Evolutionary conservation across 148 eudicot genomes (phyloP).

Genomic region (Chenopodium album): DNA sequence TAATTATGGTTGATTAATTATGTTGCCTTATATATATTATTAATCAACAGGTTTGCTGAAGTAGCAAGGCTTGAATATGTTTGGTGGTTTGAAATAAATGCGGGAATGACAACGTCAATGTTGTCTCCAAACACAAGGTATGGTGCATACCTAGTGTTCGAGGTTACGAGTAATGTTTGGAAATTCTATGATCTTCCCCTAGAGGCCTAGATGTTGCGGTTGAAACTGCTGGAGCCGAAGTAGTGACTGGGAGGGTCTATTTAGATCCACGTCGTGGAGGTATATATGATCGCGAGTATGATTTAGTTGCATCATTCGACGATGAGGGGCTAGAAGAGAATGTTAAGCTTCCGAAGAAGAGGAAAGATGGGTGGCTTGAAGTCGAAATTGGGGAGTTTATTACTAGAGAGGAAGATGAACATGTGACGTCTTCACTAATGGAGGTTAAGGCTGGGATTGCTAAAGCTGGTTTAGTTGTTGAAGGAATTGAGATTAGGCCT

Average conservation of each 20-base stretch:
- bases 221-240: slow-evolving; percentile 25
- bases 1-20: neutral
- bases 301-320: too few relatives aligned
- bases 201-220: slow-evolving; percentile 31
- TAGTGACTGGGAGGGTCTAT: slow-evolving; percentile 21
- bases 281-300: slow-evolving; percentile 6
- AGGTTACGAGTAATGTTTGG: slow-evolving; percentile 23
- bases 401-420: slow-evolving; percentile 27
- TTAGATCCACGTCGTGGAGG: slow-evolving; percentile 26
- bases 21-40: neutral
- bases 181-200: slow-evolving; percentile 33
- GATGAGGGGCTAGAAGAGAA: neutral
- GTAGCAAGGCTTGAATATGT: slow-evolving; percentile 44
- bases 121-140: slow-evolving; percentile 48
- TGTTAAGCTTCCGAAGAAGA: slow-evolving; percentile 26
- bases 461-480: slow-evolving; percentile 49
- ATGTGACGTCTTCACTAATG: slow-evolving; percentile 36
- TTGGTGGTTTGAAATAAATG: slow-evolving; percentile 50
- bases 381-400: slow-evolving; percentile 47
- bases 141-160: slow-evolving; percentile 50
- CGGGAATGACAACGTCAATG: slow-evolving; percentile 32
- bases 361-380: slow-evolving; percentile 69
- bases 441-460: slow-evolving; percentile 31
- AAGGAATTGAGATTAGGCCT: slow-evolving; percentile 68
- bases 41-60: slow-evolving; percentile 42